A percentile compares a stretch with the other conserved stretches of the same genome.
Evolutionary conservation across 768 basidiomycete genomes (phyloP).

Genomic region (Mycena vulgaris): DNA sequence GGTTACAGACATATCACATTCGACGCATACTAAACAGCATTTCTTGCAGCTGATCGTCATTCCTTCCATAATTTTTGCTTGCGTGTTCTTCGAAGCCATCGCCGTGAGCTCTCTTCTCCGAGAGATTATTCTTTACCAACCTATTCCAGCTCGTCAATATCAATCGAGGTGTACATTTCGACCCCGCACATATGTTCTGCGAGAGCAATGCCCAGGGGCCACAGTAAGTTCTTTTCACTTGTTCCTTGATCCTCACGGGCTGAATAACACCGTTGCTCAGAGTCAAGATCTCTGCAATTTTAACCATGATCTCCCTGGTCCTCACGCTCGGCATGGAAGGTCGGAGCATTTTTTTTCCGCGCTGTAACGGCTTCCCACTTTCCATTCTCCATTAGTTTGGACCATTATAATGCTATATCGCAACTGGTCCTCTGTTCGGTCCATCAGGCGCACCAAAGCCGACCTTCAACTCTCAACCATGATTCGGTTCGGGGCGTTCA

Average conservation of each 20-base stretch:
- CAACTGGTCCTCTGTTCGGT: slow-evolving; percentile 12
- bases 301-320: slow-evolving; percentile 15
- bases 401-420: slow-evolving; percentile 20
- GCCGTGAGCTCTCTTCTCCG: not conserved
- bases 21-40: not conserved
- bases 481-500: slow-evolving; percentile 27
- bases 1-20: not conserved
- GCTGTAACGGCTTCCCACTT: no score
- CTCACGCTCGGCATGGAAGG: slow-evolving; percentile 31
- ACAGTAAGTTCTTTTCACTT: not conserved
- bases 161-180: slow-evolving; percentile 21
- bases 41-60: not conserved
- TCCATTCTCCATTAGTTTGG: slow-evolving; percentile 9
- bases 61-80: slow-evolving; percentile 22
- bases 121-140: not conserved
- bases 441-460: not conserved
- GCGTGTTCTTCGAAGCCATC: slow-evolving; percentile 20
- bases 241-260: not conserved
- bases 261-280: not conserved
- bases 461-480: slow-evolving; percentile 22
- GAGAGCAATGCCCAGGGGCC: slow-evolving; percentile 11
- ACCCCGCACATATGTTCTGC: slow-evolving; percentile 24
- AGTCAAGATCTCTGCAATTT: slow-evolving; percentile 23
- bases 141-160: slow-evolving; percentile 13
- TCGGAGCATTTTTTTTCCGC: not conserved